Evolutionary conservation across 495 filamentous ascomycete genomes (phyloP).

Genomic region (Rostrohypoxylon terebratum): DNA sequence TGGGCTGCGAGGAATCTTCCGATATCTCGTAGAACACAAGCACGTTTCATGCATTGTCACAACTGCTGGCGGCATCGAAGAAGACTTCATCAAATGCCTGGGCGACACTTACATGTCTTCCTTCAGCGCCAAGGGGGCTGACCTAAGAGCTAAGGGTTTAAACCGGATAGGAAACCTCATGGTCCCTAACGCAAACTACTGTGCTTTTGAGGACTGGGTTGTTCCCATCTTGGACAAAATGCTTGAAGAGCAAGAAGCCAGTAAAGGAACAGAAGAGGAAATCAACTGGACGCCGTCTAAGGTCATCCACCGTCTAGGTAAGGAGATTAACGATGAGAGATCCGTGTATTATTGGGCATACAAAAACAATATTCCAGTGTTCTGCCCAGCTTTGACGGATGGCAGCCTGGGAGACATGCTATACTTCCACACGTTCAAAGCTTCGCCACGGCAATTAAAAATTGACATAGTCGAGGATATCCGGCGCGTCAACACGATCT

Average conservation of each 20-base stretch:
- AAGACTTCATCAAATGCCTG: constrained; percentile 98
- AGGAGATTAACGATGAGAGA: constrained; percentile 89
- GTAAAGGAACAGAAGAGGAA: constrained; percentile 72
- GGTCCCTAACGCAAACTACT: constrained; percentile 98
- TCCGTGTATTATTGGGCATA: constrained; percentile 95
- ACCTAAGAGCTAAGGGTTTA: constrained; percentile 81
- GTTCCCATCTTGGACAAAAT: constrained; percentile 90
- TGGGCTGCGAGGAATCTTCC: constrained; percentile 88
- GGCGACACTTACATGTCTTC: constrained; percentile 91
- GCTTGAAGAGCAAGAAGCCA: constrained; percentile 91
- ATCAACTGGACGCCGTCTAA: constrained; percentile 91
- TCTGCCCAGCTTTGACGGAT: constrained; percentile 95
- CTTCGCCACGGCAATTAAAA: constrained; percentile 78
- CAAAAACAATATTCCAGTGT: constrained; percentile 93
- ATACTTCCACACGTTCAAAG: constrained; percentile 94
- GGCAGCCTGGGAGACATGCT: constrained; percentile 97
- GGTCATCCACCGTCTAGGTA: constrained; percentile 85
- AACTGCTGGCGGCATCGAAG: constrained; percentile 95
- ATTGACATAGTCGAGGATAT: constrained; percentile 94
- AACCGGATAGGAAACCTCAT: constrained; percentile 96
- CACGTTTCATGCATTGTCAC: constrained; percentile 94
- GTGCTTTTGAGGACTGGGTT: constrained; percentile 96
- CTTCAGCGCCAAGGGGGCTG: constrained; percentile 79
- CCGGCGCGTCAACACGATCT: constrained; percentile 86
- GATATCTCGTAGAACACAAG: constrained; percentile 89